Percentiles rank a stretch among this genome's conserved stretches.
Evolutionary conservation across 2,329 filamentous ascomycete genomes (phyloP).

Genomic region (Trichoderma harzianum): DNA sequence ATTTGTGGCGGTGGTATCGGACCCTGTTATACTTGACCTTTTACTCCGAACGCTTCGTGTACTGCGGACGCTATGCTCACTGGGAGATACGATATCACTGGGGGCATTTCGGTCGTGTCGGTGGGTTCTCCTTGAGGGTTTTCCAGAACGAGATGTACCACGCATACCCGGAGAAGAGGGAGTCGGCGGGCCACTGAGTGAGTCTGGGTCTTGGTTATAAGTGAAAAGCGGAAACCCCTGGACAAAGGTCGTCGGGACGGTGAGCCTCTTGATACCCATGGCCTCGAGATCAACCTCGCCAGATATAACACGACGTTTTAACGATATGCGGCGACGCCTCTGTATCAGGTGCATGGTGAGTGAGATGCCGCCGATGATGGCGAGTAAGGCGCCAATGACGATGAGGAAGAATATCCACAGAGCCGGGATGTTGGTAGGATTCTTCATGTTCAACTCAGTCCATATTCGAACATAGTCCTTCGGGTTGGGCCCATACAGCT

Average conservation of each 20-base stretch:
- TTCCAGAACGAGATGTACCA: conserved; percentile 31
- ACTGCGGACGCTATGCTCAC: conserved; percentile 24
- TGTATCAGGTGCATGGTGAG: conserved; percentile 75
- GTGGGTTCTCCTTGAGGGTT: conserved; percentile 31
- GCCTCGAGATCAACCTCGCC: conserved; percentile 86
- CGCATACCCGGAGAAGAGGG: conserved; percentile 29
- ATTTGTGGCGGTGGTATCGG: conserved; percentile 48
- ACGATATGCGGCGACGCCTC: conserved; percentile 61
- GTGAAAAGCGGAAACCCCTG: conserved; percentile 74
- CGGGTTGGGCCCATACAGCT: conserved; percentile 52
- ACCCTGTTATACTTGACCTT: conserved; percentile 35
- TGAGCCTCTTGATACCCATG: conserved; percentile 78
- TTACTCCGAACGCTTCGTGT: conserved; percentile 36
- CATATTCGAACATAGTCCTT: conserved; percentile 60
- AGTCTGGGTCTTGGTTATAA: conserved; percentile 60
- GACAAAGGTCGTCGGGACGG: conserved; percentile 69
- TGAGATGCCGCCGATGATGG: conserved; percentile 65
- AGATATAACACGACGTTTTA: conserved; percentile 67
- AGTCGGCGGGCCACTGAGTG: conserved; percentile 35
- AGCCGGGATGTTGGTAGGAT: conserved; percentile 56
- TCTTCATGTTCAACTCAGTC: conserved; percentile 50
- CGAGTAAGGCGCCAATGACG: conserved; percentile 67
- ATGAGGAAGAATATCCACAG: conserved; percentile 77
- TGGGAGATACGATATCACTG: conserved; percentile 27
- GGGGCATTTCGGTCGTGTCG: conserved; percentile 30